A percentile compares a stretch with the other conserved stretches of the same genome.
Conservation (phyloP, 768 basidiomycete genomes). For the Hydnum rufescens region DNA sequence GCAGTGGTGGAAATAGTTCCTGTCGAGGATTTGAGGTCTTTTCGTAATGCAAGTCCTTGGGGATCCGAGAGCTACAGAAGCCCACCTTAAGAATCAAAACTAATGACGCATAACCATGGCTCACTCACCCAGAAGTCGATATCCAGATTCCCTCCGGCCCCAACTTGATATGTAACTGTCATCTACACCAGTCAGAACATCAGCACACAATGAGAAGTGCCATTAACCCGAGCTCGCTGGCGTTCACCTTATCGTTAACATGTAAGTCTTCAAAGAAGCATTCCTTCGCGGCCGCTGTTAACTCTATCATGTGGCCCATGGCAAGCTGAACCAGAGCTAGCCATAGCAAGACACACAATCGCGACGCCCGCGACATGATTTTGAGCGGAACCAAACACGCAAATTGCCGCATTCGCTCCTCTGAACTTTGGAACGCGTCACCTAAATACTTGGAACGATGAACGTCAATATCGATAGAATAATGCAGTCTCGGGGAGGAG, state of each 20-base stretch:
- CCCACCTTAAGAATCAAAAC: background rate
- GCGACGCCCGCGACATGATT: background rate
- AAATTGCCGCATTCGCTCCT: background rate
- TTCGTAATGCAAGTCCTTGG: slow-evolving; percentile 39
- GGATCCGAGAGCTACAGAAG: slow-evolving; percentile 58
- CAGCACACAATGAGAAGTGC: no score
- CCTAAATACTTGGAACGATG: background rate
- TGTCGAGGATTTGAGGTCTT: slow-evolving; percentile 73
- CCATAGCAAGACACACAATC: background rate
- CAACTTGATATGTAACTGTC: slow-evolving; percentile 98
- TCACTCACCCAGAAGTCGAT: slow-evolving; percentile 87
- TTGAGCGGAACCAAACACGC: background rate
- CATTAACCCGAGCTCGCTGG: background rate
- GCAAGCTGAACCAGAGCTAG: background rate
- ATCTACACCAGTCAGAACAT: slow-evolving; percentile 48
- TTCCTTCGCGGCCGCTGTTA: slow-evolving; percentile 66
- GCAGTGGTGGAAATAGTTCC: slow-evolving; percentile 80
- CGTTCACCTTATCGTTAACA: slow-evolving; percentile 59
- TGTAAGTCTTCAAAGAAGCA: slow-evolving; percentile 95
- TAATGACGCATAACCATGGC: no score
- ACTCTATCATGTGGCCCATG: slow-evolving; percentile 20
- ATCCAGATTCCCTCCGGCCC: slow-evolving; percentile 89
- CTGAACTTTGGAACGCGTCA: background rate
- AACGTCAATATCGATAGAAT: background rate
- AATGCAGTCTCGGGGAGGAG: background rate